Conservation (phyloP, 2,329 filamentous ascomycete genomes). For the Aspergillus unguis region DNA sequence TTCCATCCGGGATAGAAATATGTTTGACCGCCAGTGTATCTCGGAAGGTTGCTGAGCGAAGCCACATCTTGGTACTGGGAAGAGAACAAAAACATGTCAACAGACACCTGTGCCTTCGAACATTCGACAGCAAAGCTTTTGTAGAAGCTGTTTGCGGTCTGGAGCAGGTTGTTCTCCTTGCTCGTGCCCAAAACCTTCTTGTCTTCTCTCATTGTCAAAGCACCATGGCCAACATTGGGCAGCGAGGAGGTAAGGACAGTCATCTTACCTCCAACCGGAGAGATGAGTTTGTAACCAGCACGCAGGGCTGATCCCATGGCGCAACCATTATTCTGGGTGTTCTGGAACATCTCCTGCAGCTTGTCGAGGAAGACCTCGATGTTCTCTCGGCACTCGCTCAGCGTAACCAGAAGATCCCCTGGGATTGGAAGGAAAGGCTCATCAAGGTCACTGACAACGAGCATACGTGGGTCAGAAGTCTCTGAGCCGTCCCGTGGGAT, state of each 20-base stretch:
- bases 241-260: slow-evolving; percentile 85
- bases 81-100: slow-evolving; percentile 97
- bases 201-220: slow-evolving; percentile 90
- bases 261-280: slow-evolving; percentile 90
- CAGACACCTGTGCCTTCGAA: slow-evolving; percentile 96
- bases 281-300: slow-evolving; percentile 93
- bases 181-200: slow-evolving; percentile 93
- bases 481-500: slow-evolving; percentile 86
- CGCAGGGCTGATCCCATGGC: slow-evolving; percentile 92
- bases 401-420: slow-evolving; percentile 81
- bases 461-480: slow-evolving; percentile 79
- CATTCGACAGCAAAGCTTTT: slow-evolving; percentile 99
- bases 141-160: slow-evolving; percentile 95
- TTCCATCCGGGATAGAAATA: slow-evolving; percentile 99
- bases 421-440: slow-evolving; percentile 96
- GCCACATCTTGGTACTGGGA: slow-evolving; percentile 97
- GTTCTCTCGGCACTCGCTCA: slow-evolving; percentile 84
- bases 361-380: slow-evolving; percentile 88
- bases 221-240: slow-evolving; percentile 84
- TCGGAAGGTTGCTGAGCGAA: slow-evolving; percentile 87
- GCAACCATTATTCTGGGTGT: slow-evolving; percentile 83
- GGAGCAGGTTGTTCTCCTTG: slow-evolving; percentile 81
- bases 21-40: slow-evolving; percentile 95
- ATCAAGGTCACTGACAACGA: slow-evolving; percentile 91
- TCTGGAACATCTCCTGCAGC: slow-evolving; percentile 94